Base-by-base conservation (phyloP, 1,139 yeast genomes). In the Groenewaldozyma auringiensis region DNA sequence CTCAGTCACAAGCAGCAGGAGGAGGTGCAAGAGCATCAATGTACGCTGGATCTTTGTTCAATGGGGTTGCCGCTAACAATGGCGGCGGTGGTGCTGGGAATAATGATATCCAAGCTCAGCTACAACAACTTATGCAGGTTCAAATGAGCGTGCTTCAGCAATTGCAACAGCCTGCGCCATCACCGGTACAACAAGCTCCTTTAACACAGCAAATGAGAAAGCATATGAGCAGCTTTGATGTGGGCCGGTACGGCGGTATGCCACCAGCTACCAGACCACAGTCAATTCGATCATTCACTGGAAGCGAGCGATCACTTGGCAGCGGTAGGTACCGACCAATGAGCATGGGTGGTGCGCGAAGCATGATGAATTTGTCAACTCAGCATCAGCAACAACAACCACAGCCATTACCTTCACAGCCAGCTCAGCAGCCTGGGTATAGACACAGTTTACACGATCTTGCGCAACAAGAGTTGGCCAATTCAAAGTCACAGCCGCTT, bases 61-160 rank as follows among this genome's bases (percentile, higher is more conserved):
- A 36, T 11, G 25, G 35, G 14, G 29, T 25, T 11, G 29, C 9
- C 6, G 27, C 39, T 20, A 46, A 16, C 13, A 21, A 14, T 9
- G 20, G 20, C 6, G n/a, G 14, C 4, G 36, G 18, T 18, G 33
- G 44, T 14, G 29, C 25, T 14, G 44, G 37, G 1, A 40, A 45
- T n/a, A 41, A 41, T 31, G 60, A 60, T 38, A 51, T 61, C 33
- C 66, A 62, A 47, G 56, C 50, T 40, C 65, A 61, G 49, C 56
- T 62, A 51, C 65, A 60, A 47, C 60, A 58, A 44, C 56, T 62
- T 57, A 61, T 63, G 64, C 64, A 61, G 44, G 58, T 61, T 60
- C 65, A 62, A 43, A 57, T 59, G 56, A 62, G 59, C 41, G 52
- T 62, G 56, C 56, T 62, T 44, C 60, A 59, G 41, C 63, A 61